These are phyloP conservation scores for Metschnikowia sp. DNA, from an alignment of 805 yeast genomes.

Conservation along the genomic window DNA sequence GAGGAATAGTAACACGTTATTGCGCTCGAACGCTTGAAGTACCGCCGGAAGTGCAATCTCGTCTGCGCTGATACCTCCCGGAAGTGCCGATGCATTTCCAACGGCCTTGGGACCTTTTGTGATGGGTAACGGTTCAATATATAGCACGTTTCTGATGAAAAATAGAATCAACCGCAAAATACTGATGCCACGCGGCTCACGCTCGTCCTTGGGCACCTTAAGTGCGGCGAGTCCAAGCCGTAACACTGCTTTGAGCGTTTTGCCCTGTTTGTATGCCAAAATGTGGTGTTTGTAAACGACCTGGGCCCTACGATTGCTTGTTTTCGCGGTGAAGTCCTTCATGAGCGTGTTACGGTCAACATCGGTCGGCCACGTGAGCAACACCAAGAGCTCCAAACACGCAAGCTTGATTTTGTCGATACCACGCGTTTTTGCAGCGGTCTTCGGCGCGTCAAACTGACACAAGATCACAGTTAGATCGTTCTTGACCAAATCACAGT, in stretches of 20 bases:
- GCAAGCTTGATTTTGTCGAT: conserved; percentile 64
- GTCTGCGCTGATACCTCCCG: conserved; percentile 54
- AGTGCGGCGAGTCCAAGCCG: conserved; percentile 65
- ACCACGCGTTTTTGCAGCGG: conserved; percentile 18
- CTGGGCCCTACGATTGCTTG: conserved; percentile 51
- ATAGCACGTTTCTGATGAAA: conserved; percentile 73
- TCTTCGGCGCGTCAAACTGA: conserved; percentile 58
- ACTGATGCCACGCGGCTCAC: conserved; percentile 69
- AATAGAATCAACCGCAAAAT: conserved; percentile 68
- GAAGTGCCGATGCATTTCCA: conserved; percentile 41
- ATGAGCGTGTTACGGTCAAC: conserved; percentile 45
- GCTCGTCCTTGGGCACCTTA: conserved; percentile 45
- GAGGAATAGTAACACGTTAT: conserved; percentile 69
- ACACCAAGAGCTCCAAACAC: conserved; percentile 74
- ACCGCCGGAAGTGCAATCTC: conserved; percentile 67
- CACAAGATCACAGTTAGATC: conserved; percentile 75
- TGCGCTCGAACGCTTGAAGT: conserved; percentile 55
- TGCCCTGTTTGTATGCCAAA: conserved; percentile 55
- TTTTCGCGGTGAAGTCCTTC: conserved; percentile 55
- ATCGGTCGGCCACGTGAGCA: conserved; percentile 82
- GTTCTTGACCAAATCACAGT: conserved; percentile 64
- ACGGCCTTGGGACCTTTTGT: conserved; percentile 45
- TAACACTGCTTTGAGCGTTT: conserved; percentile 63
- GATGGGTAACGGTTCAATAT: conserved; percentile 67
- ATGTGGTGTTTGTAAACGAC: conserved; percentile 66